phyloP scores from a whole-genome alignment of 2,329 filamentous ascomycete genomes.

The Stylonectria norvegica region DNA sequence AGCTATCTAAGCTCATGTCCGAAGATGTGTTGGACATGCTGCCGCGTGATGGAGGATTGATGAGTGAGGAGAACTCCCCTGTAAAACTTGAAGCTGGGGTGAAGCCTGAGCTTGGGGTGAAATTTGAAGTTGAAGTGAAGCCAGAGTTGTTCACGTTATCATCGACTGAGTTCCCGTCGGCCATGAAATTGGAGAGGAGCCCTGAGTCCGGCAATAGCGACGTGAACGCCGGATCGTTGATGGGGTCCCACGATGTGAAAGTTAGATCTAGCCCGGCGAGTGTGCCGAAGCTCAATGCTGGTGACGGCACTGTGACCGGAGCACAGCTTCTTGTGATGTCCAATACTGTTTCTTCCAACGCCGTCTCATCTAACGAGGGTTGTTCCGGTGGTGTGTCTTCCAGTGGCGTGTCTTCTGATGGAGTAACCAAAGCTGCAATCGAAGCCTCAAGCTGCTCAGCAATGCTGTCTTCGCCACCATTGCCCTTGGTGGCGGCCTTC shows the following conservation, averaged over 20 bases:
- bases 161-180: constrained; percentile 5
- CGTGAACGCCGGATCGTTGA: constrained; percentile 15
- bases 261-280: constrained; percentile 21
- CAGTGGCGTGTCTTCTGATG: constrained; percentile 5
- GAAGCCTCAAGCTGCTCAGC: background rate
- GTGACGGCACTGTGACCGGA: constrained; percentile 4
- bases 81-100: background rate
- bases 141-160: constrained; percentile 5
- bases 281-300: constrained; percentile 10
- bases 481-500: constrained; percentile 8
- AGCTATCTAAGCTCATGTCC: constrained; percentile 41
- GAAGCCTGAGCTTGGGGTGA: constrained; percentile 2
- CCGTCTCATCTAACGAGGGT: too few species aligned
- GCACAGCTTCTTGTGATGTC: constrained; percentile 1
- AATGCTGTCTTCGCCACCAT: background rate
- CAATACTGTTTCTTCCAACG: constrained; percentile 5
- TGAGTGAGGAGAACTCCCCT: constrained; percentile 14
- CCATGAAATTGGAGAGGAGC: constrained; percentile 9
- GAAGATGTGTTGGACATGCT: constrained; percentile 17
- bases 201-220: constrained; percentile 15
- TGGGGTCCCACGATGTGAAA: constrained; percentile 22
- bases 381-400: too few species aligned
- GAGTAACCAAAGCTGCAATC: constrained; percentile 3
- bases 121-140: background rate
- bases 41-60: constrained; percentile 21